phyloP scores from a whole-genome alignment of 208 protist genomes.

The Borovskyia barvae region DNA sequence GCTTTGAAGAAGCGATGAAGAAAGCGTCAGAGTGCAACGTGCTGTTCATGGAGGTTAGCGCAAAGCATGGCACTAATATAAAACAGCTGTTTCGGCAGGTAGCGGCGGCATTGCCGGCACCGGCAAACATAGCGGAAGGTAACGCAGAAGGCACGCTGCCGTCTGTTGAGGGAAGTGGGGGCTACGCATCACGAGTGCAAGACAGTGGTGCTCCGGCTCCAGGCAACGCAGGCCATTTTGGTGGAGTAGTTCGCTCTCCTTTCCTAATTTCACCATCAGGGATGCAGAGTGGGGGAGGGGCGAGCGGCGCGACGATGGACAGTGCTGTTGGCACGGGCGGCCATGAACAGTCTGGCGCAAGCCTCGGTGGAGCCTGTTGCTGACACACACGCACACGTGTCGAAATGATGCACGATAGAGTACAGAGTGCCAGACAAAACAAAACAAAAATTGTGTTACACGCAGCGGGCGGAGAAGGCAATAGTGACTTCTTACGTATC shows the following conservation, averaged over 20 bases:
- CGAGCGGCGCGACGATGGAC: background rate
- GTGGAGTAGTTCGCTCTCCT: slow-evolving; percentile 13
- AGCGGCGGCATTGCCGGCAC: slow-evolving; percentile 43
- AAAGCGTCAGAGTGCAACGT: slow-evolving; percentile 89
- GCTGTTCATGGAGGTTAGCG: slow-evolving; percentile 96
- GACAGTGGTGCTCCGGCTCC: background rate
- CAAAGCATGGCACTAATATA: slow-evolving; percentile 83
- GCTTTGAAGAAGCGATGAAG: slow-evolving; percentile 58
- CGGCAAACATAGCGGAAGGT: slow-evolving; percentile 5
- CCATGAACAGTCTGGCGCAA: background rate
- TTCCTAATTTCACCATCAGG: slow-evolving; percentile 22
- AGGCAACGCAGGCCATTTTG: slow-evolving; percentile 12
- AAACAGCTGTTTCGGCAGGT: slow-evolving; percentile 79
- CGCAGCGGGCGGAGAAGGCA: no score
- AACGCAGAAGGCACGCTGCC: no score
- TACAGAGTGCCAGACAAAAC: no score
- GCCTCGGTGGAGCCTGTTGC: slow-evolving; percentile 3
- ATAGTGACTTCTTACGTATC: no score
- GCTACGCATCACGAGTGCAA: background rate
- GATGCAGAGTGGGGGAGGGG: no score
- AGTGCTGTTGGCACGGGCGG: background rate
- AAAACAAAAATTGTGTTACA: no score
- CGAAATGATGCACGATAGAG: no score
- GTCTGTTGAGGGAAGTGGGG: no score
- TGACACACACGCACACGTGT: background rate